A percentile compares a stretch with the other conserved stretches of the same genome.
Evolutionary conservation across 179 eudicot genomes (phyloP).

Genomic region (Carnegiea gigantea): DNA sequence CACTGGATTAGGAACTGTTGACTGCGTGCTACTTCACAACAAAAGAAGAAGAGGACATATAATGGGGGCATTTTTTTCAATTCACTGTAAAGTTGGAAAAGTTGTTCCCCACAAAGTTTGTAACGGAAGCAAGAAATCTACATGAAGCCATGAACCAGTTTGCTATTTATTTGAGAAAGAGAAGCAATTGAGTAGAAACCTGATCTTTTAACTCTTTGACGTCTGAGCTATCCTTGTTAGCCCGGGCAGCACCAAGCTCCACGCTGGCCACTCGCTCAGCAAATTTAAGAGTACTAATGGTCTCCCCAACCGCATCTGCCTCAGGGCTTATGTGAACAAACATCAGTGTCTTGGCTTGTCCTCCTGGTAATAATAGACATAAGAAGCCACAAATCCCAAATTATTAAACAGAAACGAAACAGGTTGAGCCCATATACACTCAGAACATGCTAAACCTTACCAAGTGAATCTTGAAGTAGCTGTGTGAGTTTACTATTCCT

Average conservation of each 20-base stretch:
- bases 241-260: constrained; percentile 95
- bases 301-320: constrained; percentile 83
- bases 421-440: not conserved
- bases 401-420: not conserved
- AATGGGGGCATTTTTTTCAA: not conserved
- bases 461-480: constrained; percentile 94
- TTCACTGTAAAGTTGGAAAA: not conserved
- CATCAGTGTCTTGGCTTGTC: constrained; percentile 98
- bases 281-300: constrained; percentile 94
- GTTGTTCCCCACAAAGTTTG: not conserved
- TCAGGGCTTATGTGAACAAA: constrained; percentile 98
- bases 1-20: too few species aligned
- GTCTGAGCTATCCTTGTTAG: constrained; percentile 70
- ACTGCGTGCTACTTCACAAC: too few species aligned
- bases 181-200: constrained; percentile 38
- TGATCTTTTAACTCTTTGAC: constrained; percentile 89
- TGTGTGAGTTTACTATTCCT: constrained; percentile 98
- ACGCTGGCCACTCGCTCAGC: constrained; percentile 97
- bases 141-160: not conserved
- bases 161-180: not conserved
- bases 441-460: constrained; percentile 36
- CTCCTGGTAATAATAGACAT: constrained; percentile 44
- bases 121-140: not conserved
- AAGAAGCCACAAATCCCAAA: not conserved
- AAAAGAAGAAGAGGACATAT: not conserved